Conservation (phyloP, 2,329 filamentous ascomycete species). For the Teratosphaeria viscida region DNA sequence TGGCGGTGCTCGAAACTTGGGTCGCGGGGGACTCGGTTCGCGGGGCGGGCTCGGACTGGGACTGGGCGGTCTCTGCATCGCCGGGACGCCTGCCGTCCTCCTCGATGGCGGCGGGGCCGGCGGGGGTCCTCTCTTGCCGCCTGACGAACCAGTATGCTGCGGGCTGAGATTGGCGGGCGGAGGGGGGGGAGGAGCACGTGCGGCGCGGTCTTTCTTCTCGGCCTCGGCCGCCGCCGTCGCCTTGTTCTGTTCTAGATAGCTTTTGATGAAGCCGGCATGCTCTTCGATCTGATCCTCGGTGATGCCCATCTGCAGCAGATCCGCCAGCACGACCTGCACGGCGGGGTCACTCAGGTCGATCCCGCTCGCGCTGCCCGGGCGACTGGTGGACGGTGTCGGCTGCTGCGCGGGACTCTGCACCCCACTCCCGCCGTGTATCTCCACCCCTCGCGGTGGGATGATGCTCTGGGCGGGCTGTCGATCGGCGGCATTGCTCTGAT, state of each 20-base stretch:
- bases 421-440: constrained; percentile 16
- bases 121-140: constrained; percentile 51
- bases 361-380: constrained; percentile 27
- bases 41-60: constrained; percentile 51
- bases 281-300: constrained; percentile 58
- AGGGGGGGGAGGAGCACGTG: constrained; percentile 47
- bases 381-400: constrained; percentile 21
- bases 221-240: constrained; percentile 36
- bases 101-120: constrained; percentile 43
- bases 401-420: constrained; percentile 22
- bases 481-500: constrained; percentile 16
- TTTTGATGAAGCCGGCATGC: constrained; percentile 58
- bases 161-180: constrained; percentile 41
- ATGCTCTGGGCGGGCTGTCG: constrained; percentile 36
- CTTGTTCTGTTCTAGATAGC: constrained; percentile 55
- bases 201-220: constrained; percentile 38
- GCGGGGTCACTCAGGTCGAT: constrained; percentile 54
- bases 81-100: constrained; percentile 23
- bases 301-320: constrained; percentile 54
- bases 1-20: constrained; percentile 73
- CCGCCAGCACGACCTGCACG: constrained; percentile 50
- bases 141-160: constrained; percentile 48
- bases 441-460: constrained; percentile 36
- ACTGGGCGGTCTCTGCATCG: constrained; percentile 33
- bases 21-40: constrained; percentile 60